Conservation (phyloP, 805 yeast genomes). For the Sungouiozyma intestinalis region DNA sequence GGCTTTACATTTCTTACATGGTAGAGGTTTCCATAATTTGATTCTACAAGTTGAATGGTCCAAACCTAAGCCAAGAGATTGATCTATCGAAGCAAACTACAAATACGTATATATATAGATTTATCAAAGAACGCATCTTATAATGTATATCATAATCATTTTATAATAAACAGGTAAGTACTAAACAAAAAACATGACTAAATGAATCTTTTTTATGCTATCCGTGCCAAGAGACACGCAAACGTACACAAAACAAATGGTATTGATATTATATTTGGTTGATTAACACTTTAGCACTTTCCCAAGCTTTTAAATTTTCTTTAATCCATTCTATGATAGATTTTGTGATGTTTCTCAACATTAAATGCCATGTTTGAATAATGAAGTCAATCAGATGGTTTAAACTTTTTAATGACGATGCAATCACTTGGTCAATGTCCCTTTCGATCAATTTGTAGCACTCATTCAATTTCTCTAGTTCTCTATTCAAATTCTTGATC, state of each 20-base stretch:
- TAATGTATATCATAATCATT: not conserved
- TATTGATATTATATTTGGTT: not conserved
- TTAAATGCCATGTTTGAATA: slow-evolving; percentile 20
- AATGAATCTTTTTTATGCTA: not conserved
- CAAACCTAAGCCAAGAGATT: slow-evolving; percentile 29
- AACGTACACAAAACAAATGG: not conserved
- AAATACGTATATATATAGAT: not conserved
- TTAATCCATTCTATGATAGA: slow-evolving; percentile 29
- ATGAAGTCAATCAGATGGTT: slow-evolving; percentile 19
- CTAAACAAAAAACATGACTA: not conserved
- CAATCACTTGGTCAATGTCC: slow-evolving; percentile 31
- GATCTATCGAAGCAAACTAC: not conserved
- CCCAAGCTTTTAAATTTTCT: slow-evolving; percentile 33
- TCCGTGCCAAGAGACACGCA: not conserved
- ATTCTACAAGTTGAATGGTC: slow-evolving; percentile 61
- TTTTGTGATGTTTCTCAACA: slow-evolving; percentile 26
- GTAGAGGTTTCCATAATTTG: slow-evolving; percentile 86
- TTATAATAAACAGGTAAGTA: not conserved
- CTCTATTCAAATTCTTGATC: slow-evolving; percentile 27
- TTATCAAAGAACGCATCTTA: not conserved
- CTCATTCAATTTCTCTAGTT: slow-evolving; percentile 31
- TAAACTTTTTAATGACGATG: slow-evolving; percentile 26
- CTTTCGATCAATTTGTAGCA: slow-evolving; percentile 29
- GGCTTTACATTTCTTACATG: slow-evolving; percentile 70
- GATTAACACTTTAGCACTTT: slow-evolving; percentile 25